Conservation (phyloP, 257 asterid genomes). For the Mentha longifolia region DNA sequence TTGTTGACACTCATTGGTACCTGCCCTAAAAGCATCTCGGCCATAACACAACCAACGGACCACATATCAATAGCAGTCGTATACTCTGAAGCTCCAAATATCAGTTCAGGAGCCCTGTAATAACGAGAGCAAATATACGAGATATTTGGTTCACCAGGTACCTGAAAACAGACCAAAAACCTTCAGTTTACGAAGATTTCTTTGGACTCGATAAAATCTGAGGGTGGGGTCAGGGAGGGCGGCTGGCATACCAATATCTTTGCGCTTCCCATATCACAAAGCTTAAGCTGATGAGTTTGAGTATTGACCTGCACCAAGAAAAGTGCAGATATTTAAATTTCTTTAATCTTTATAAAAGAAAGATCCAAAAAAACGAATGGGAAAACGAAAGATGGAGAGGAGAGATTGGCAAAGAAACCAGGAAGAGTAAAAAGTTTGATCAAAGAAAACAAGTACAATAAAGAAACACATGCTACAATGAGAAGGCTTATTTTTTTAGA, state of each 20-base stretch:
- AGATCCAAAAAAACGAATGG: no score
- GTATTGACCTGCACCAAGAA: constrained; percentile 61
- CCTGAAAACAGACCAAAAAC: constrained; percentile 48
- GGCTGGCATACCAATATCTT: constrained; percentile 61
- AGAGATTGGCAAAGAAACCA: no score
- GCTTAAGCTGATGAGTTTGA: constrained; percentile 67
- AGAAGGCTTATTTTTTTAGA: not conserved
- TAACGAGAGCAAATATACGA: constrained; percentile 93
- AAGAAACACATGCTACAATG: not conserved
- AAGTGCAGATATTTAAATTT: not conserved
- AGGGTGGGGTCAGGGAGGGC: not conserved
- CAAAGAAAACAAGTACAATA: no score
- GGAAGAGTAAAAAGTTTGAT: no score
- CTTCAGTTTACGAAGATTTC: not conserved
- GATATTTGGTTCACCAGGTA: constrained; percentile 86
- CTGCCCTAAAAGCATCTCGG: constrained; percentile 87
- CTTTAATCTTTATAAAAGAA: no score
- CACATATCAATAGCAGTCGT: constrained; percentile 93
- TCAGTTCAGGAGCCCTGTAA: constrained; percentile 93
- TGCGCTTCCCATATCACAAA: constrained; percentile 82
- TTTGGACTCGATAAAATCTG: not conserved
- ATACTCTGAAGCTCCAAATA: constrained; percentile 91
- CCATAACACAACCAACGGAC: constrained; percentile 97
- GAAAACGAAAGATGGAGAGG: no score
- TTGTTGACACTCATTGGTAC: constrained; percentile 34